Evolutionary conservation across 2,329 filamentous ascomycete genomes (phyloP), one percentile per base, ranked within the genome.

Genomic region (Botryotinia globosa): DNA sequence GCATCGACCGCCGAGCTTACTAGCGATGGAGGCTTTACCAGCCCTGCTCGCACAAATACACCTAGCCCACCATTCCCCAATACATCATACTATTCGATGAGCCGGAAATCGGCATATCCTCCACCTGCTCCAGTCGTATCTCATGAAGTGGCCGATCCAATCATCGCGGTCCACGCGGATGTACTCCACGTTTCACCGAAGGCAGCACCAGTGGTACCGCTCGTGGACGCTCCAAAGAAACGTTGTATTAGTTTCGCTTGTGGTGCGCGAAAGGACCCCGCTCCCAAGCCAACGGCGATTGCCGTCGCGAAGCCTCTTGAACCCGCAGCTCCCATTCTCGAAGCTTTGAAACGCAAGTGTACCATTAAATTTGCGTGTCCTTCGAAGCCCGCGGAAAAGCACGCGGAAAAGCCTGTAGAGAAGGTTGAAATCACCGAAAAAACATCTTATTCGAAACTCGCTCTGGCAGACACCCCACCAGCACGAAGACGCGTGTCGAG

Each of bases 201-300:
- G 72, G 68, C 74, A 29, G 18, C 54, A 45, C 88, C 92, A 78
- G 84, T 87, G 22, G 62, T 67, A 42, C 84, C 85, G 48, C 84
- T 91, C 1, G 90, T 91, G 79, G 87, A 86, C 18, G 83, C 90
- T 69, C 91, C 90, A 66, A 92, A 93, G 79, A 97, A 94, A 84
- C 89, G 94, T 74, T 95, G 93, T 82, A 98, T 98, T 77, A 95
- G 92, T 74, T 98, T 98, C 81, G 94, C 94, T 48, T 98, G 95
- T 81, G 79, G 77, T 73, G 90, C 88, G 51, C 87, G 87, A 54
- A 92, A 91, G 79, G 75, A 73, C 37, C 83, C 84, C 63, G 79
- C 82, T 16, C 79, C 81, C 76, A 83, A 82, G 73, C 80, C 82
- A 39, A 79, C 82, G 37, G 76, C 77, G 70, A 78, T 79, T n/a